Evolutionary conservation across 495 filamentous ascomycete genomes (phyloP), one percentile per base, ranked within the genome.

Genomic region (Podospora didyma): DNA sequence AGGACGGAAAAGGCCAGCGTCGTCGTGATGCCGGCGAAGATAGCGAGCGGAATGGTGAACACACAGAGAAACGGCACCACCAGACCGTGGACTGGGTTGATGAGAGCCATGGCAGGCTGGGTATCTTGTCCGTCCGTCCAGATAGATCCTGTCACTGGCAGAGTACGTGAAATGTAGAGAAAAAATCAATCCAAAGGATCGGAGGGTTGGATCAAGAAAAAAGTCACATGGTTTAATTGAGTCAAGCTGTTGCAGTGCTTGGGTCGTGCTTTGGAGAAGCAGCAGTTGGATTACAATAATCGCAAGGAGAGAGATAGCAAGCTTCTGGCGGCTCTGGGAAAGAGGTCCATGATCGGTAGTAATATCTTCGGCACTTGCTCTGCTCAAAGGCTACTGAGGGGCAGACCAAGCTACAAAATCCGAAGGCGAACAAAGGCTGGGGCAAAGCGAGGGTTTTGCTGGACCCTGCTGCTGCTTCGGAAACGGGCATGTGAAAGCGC

Each of bases 11-110:
- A 76, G 35, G 89, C 86, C 45, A 91, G 56, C 17, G 76, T 75
- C 35, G 86, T 84, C 34, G 89, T 93, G 54, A 90, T 62, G 57
- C 77, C 79, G 49, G 89, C 89, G 50, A 88, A 83, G 50, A 88
- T 62, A 53, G 83, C 74, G 53, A 93, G 77, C 1, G 90, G 88
- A 20, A 91, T 71, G 12, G 86, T 85, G 62, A 89, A 70, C 54
- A 89, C 49, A 61, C 84, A 72, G 53, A 92, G 71, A 49, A 88
- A 61, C 2, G 86, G 86, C 17, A 89, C 76, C 20, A 82, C 72
- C 14, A 89, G 53, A 23, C 85, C 61, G 55, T 82, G 76, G 26
- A 79, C 64, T 23, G 78, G 72, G 44, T 67, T 79, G 56, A 75
- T 66, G 51, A 75, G 54, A 23, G 72, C 66, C 77, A 86, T 78